Evolutionary conservation across 257 asterid species (phyloP), one percentile per base, ranked within the genome.

Genomic region (Solanum rostratum): DNA sequence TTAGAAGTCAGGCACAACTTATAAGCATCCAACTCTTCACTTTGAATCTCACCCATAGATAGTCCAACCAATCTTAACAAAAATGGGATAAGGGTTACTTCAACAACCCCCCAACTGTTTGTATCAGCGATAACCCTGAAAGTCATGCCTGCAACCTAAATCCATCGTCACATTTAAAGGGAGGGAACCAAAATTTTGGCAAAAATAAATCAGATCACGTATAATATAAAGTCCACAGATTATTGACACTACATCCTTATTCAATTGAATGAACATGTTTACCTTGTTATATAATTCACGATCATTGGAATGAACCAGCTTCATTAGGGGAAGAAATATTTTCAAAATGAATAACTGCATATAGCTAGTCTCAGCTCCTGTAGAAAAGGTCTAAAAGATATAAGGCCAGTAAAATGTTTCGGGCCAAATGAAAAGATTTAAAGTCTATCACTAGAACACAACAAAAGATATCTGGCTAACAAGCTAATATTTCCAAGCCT

Each of bases 101-200:
- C 98, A 86, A 95, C 90, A 81, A 92, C 92, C 69, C 50, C 91
- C 98, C 98, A 95, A 88, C 91, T 89, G 85, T 90, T 91, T 89
- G 94, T 93, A 85, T 90, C 93, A 79, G 79, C 78, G 83, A 95
- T 90, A 84, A 88, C 92, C 85, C 89, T 89, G 87, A 94, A 92
- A 87, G 92, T 91, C 89, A 91, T 85, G 85, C 91, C 86, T 57
- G 93, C 89, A 82, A 90, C 97, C 99, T 95, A 90, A 84, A 84
- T 73, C 78, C 86, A 85, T 74, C 30, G 12, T 63, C 63, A 62
- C 3, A 3, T 43, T 49, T 71, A 63, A 24, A 19, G 18, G 30
- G 60, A 82, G 43, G 43, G 80, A 24, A 62, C 66, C 11, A 60
- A 37, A 66, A 73, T 20, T 14, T n/a, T 37, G 37, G n/a, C 30